phyloP scores from a whole-genome alignment of 2,329 filamentous ascomycete species.

The Xylariaceae sp. region DNA sequence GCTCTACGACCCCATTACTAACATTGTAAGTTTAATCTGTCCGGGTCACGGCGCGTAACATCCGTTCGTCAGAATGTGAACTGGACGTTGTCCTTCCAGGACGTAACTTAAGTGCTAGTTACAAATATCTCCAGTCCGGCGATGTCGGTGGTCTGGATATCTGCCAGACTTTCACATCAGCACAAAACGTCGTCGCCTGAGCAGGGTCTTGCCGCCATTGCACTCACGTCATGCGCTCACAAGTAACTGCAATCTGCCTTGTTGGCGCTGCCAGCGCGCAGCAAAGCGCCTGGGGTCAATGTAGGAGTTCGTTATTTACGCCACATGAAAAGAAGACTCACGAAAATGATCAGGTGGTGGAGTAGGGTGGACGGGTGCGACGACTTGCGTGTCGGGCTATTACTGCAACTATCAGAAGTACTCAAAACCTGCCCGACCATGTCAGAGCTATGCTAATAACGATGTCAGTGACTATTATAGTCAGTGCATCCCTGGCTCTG shows the following conservation, averaged over 20 bases:
- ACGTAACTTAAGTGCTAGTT: no score
- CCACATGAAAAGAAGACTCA: not conserved
- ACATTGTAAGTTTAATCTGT: no score
- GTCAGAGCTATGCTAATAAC: conserved; percentile 2
- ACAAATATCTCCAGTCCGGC: no score
- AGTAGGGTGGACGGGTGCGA: conserved; percentile 6
- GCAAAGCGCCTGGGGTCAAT: conserved; percentile 17
- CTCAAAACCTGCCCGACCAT: not conserved
- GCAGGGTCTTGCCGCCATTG: no score
- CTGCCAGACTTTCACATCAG: no score
- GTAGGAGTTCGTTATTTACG: conserved; percentile 2
- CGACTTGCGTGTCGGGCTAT: conserved; percentile 18
- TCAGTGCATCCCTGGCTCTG: conserved; percentile 17
- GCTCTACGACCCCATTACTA: no score
- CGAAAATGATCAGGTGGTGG: conserved; percentile 14
- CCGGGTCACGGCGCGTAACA: no score
- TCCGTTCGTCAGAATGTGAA: no score
- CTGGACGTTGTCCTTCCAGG: no score
- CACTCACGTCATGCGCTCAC: not conserved
- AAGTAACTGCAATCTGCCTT: not conserved
- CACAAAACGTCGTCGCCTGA: no score
- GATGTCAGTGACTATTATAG: conserved; percentile 17
- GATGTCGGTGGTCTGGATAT: no score
- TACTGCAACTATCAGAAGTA: conserved; percentile 15
- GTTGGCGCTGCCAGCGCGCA: conserved; percentile 9